A percentile compares a stretch with the other conserved stretches of the same genome.
phyloP scores from a whole-genome alignment of 495 filamentous ascomycete species.

The Xylaria cubensis region DNA sequence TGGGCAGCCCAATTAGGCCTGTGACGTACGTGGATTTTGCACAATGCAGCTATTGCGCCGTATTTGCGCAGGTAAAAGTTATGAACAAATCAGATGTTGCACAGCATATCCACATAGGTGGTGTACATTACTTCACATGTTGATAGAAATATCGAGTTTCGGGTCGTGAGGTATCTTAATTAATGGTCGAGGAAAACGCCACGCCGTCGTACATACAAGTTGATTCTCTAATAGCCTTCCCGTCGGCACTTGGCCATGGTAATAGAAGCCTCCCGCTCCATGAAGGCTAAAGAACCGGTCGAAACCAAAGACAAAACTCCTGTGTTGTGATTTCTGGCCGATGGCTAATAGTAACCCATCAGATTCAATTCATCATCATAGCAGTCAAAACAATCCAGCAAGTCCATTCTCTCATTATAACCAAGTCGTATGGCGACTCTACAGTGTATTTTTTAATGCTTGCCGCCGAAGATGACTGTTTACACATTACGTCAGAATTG shows the following conservation, averaged over 20 bases:
- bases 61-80: neutral
- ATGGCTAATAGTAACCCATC: conserved; percentile 38
- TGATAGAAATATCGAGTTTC: neutral
- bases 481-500: conserved; percentile 13
- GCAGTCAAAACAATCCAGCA: conserved; percentile 28
- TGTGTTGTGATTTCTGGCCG: conserved; percentile 29
- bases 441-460: conserved; percentile 9
- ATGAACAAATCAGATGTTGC: neutral
- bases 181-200: conserved; percentile 44
- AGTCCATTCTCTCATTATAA: conserved; percentile 25
- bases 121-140: neutral
- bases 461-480: conserved; percentile 11
- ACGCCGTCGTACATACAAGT: conserved; percentile 51
- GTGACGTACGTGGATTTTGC: neutral
- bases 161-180: conserved; percentile 42
- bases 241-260: conserved; percentile 18
- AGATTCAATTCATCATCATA: conserved; percentile 41
- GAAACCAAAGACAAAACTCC: conserved; percentile 42
- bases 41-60: neutral
- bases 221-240: conserved; percentile 28
- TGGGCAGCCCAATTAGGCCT: neutral
- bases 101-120: neutral
- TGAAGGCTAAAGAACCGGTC: conserved; percentile 34
- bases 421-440: conserved; percentile 25
- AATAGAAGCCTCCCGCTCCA: conserved; percentile 23